Conservation (phyloP, 768 basidiomycete species). For the Collybia nuda region DNA sequence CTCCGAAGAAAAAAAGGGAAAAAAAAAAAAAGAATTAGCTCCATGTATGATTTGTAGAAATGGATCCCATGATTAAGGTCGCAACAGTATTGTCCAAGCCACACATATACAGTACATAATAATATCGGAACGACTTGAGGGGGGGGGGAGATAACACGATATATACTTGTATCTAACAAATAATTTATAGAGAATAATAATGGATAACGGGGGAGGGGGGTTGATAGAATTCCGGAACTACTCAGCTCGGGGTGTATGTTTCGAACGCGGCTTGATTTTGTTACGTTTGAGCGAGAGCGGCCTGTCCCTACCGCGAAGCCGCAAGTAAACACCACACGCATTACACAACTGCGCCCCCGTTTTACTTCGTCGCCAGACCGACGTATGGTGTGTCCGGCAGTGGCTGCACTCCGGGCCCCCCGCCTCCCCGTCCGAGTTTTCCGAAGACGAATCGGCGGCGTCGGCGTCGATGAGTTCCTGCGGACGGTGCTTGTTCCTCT, state of each 20-base stretch:
- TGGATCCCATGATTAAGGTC: too few relatives aligned
- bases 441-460: conserved; percentile 36
- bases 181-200: too few relatives aligned
- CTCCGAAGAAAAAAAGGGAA: not conserved
- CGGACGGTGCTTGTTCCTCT: conserved; percentile 44
- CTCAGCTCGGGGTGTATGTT: conserved; percentile 28
- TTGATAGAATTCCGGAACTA: not conserved
- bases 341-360: conserved; percentile 50
- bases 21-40: too few relatives aligned
- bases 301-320: conserved; percentile 45
- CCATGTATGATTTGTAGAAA: too few relatives aligned
- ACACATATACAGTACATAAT: not conserved
- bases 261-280: conserved; percentile 49
- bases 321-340: conserved; percentile 48
- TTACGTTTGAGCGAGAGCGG: conserved; percentile 45
- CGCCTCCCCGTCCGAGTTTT: conserved; percentile 38
- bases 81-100: too few relatives aligned
- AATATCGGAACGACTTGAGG: not conserved
- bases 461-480: conserved; percentile 52
- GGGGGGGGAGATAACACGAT: too few relatives aligned
- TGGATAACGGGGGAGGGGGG: not conserved
- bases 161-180: conserved; percentile 1
- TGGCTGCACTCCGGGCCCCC: conserved; percentile 48
- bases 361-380: conserved; percentile 52
- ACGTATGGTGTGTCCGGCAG: conserved; percentile 47